These are phyloP conservation scores for Penicillium pulvis DNA, from an alignment of 495 filamentous ascomycete species.

Conservation along the genomic window DNA sequence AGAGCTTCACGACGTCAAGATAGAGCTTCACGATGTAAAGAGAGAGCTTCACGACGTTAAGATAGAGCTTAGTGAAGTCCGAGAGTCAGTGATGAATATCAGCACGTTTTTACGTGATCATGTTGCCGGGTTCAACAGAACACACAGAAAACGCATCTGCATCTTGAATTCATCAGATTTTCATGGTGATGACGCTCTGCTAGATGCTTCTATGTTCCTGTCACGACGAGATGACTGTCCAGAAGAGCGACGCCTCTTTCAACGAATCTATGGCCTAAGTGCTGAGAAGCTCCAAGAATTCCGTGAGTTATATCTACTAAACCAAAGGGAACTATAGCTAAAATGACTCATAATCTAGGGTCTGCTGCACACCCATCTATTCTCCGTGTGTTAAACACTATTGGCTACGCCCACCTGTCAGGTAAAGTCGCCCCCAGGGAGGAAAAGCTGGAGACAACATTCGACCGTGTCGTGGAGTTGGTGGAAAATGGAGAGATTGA, in stretches of 20 bases:
- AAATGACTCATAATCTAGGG: neutral
- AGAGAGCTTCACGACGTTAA: too few species aligned
- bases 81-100: neutral
- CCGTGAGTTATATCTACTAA: neutral
- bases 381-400: neutral
- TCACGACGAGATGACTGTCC: neutral
- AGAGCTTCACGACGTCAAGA: too few species aligned
- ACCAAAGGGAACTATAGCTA: neutral
- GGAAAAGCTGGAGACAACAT: neutral
- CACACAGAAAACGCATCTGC: neutral
- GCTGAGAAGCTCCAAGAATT: neutral
- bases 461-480: neutral
- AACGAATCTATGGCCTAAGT: neutral
- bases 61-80: neutral
- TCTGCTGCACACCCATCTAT: neutral
- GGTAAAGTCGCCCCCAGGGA: neutral
- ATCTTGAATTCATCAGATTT: neutral
- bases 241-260: neutral
- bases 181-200: neutral
- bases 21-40: too few species aligned
- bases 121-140: neutral
- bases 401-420: neutral
- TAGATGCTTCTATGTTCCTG: slow-evolving; percentile 1
- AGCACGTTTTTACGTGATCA: neutral
- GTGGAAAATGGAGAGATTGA: neutral